Conservation (phyloP, 768 basidiomycete genomes). For the Russula brevipes region DNA sequence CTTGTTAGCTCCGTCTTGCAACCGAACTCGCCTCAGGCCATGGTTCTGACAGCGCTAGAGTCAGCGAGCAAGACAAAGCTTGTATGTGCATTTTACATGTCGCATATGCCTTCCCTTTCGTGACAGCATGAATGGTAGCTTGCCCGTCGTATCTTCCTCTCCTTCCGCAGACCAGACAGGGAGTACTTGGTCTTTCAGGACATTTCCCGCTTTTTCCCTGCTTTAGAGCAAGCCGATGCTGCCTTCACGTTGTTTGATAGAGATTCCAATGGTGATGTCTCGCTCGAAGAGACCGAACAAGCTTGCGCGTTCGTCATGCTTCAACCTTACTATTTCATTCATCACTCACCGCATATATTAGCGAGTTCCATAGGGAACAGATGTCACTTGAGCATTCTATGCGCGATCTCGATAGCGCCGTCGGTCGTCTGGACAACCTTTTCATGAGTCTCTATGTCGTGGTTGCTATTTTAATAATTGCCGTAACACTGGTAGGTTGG, state of each 20-base stretch:
- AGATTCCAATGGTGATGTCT: conserved; percentile 67
- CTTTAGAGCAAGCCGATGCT: conserved; percentile 58
- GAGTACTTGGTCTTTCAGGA: conserved; percentile 62
- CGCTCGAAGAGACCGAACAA: conserved; percentile 71
- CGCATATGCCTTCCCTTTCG: conserved; percentile 3
- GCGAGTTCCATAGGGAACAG: conserved; percentile 82
- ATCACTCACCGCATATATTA: conserved; percentile 26
- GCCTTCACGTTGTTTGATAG: conserved; percentile 67
- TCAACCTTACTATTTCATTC: neutral
- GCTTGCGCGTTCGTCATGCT: conserved; percentile 49
- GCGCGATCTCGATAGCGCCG: conserved; percentile 86
- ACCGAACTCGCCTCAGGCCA: conserved; percentile 79
- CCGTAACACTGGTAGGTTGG: conserved; percentile 63
- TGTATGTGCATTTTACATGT: conserved; percentile 33
- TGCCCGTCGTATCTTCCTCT: conserved; percentile 81
- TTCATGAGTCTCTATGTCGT: conserved; percentile 76
- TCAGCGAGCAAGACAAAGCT: conserved; percentile 76
- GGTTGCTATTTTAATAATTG: conserved; percentile 69
- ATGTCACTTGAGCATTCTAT: conserved; percentile 79
- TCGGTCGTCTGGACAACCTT: conserved; percentile 80
- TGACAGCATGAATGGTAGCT: conserved; percentile 41
- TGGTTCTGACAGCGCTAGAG: conserved; percentile 72
- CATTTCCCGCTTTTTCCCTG: conserved; percentile 65
- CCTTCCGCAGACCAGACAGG: conserved; percentile 59
- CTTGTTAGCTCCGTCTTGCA: conserved; percentile 63